Evolutionary conservation across 371 early-diverging fungal genomes (phyloP), one percentile per base, ranked within the genome.

Genomic region (Saksenaea oblongispora): DNA sequence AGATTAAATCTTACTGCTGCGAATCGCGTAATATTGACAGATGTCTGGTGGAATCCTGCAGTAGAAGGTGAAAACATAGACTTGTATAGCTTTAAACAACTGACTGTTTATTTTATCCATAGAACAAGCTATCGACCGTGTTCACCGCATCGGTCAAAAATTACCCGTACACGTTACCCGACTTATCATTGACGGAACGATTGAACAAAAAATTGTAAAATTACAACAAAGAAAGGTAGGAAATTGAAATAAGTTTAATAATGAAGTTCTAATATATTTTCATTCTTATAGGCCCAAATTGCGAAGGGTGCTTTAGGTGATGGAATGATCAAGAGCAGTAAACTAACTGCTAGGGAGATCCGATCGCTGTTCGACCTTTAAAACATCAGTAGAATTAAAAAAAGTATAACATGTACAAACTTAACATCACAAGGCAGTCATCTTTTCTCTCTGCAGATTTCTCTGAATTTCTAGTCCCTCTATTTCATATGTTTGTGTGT

Each of bases 1-100:
- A 93, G 92, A 1, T 71, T 93, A 14, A 94, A 93, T 59, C 74
- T 95, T 24, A 91, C 91, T 4, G 71, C 74, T 9, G 94, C 93
- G 0, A 85, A 83, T 61, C 86, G 90, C 24, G 95, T 94, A 9
- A 80, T 88, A 10, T 61, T 89, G 18, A 77, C 89, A 73, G 92
- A 94, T 66, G 79, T 90, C 55, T 95, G 95, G 93, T 95, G 93
- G 92, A 93, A 93, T 71, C 93, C 93, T 5, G 89, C 91, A 2
- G 70, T 93, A 22, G 94, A 95, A 79, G 75, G 79, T 79, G 70
- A 62, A 22, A 47, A 35, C 41, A 0, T 15, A n/a, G 18, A 22
- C 31, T 39, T 47, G 0, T 47, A 0, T 27, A 5, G 3, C 2
- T 22, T 0, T 13, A 26, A 27, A 17, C 17, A 22, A 34, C 27